phyloP scores from a whole-genome alignment of 495 filamentous ascomycete genomes.

The Penicillium lividum region DNA sequence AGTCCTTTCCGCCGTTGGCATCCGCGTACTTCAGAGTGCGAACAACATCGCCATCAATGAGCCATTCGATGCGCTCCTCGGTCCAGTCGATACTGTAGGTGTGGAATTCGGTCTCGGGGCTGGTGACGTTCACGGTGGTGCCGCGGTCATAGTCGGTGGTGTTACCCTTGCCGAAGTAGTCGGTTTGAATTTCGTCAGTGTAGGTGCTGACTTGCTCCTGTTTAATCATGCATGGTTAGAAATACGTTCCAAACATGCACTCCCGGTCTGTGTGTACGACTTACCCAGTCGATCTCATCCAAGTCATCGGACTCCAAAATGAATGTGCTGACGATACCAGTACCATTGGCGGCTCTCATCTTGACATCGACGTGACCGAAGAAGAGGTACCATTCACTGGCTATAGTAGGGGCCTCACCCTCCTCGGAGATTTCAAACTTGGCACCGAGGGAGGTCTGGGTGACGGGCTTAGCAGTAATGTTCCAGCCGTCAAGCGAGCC shows the following conservation, averaged over 20 bases:
- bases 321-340: conserved; percentile 75
- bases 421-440: conserved; percentile 71
- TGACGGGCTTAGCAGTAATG: conserved; percentile 57
- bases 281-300: conserved; percentile 94
- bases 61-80: conserved; percentile 70
- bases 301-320: conserved; percentile 86
- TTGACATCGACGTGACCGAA: conserved; percentile 74
- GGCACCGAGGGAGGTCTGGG: conserved; percentile 54
- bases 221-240: conserved; percentile 3
- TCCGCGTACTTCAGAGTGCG: conserved; percentile 64
- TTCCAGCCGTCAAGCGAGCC: conserved; percentile 58
- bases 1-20: conserved; percentile 67
- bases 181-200: conserved; percentile 70
- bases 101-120: conserved; percentile 70
- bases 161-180: conserved; percentile 94
- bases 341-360: conserved; percentile 71
- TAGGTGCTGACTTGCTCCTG: conserved; percentile 60
- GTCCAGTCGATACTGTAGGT: conserved; percentile 91
- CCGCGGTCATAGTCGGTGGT: conserved; percentile 77
- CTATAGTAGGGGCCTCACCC: conserved; percentile 74
- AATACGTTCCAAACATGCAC: neutral
- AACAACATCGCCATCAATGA: conserved; percentile 73
- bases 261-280: conserved; percentile 17
- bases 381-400: conserved; percentile 77
- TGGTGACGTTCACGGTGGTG: conserved; percentile 53